These are phyloP conservation scores for Aspergillus sp. DNA, from an alignment of 2,329 filamentous ascomycete species.

Conservation along the genomic window DNA sequence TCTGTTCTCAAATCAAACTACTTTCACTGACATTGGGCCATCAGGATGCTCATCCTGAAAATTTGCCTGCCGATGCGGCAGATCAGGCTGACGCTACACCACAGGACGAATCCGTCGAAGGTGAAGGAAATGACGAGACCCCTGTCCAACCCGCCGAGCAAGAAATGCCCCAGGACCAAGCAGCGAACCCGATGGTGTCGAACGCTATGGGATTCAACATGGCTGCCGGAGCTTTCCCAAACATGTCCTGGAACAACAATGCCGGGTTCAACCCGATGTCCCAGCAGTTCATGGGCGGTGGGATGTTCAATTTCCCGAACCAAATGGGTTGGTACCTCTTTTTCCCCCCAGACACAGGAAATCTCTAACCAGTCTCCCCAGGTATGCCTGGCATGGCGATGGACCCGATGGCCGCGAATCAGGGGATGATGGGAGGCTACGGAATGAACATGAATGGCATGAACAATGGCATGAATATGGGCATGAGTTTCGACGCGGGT, in stretches of 20 bases:
- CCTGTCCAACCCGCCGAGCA: conserved; percentile 15
- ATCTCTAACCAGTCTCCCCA: conserved; percentile 35
- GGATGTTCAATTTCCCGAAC: conserved; percentile 63
- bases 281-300: conserved; percentile 61
- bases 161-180: conserved; percentile 10
- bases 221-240: conserved; percentile 51
- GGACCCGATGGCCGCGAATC: conserved; percentile 59
- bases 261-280: conserved; percentile 72
- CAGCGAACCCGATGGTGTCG: conserved; percentile 13
- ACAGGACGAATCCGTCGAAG: conserved; percentile 11
- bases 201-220: conserved; percentile 45
- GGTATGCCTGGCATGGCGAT: conserved; percentile 81
- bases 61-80: conserved; percentile 7
- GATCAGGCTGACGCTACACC: conserved; percentile 12
- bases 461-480: conserved; percentile 74
- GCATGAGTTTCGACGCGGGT: conserved; percentile 56
- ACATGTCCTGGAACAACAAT: conserved; percentile 58
- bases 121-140: conserved; percentile 13
- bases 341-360: neutral
- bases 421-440: conserved; percentile 51
- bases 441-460: conserved; percentile 84
- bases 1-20: neutral
- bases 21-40: neutral
- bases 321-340: conserved; percentile 78
- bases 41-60: conserved; percentile 17